These are phyloP conservation scores for Tubosaeta sp. DNA, from an alignment of 768 basidiomycete species.

Conservation along the genomic window DNA sequence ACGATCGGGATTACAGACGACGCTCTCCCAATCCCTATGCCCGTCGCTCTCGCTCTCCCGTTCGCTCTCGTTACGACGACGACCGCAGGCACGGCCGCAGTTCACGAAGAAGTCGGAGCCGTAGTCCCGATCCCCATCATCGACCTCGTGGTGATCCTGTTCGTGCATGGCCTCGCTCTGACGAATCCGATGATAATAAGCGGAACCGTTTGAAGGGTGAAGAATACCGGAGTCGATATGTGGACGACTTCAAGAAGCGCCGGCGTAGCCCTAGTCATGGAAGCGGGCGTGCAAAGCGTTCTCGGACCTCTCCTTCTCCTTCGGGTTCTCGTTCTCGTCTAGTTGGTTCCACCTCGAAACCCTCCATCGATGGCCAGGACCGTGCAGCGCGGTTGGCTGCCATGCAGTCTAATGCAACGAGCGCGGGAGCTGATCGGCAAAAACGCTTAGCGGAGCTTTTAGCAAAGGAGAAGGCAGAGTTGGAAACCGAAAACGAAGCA, in stretches of 20 bases:
- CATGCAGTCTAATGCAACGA: slow-evolving; percentile 75
- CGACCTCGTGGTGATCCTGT: slow-evolving; percentile 21
- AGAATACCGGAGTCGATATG: slow-evolving; percentile 19
- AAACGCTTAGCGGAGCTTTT: slow-evolving; percentile 64
- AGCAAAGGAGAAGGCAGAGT: slow-evolving; percentile 73
- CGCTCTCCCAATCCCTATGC: slow-evolving; percentile 43
- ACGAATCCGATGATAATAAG: slow-evolving; percentile 46
- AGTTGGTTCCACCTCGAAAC: slow-evolving; percentile 9
- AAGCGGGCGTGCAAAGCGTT: slow-evolving; percentile 40
- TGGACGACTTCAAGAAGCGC: slow-evolving; percentile 37
- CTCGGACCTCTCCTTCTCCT: slow-evolving; percentile 42
- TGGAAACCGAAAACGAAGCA: slow-evolving; percentile 65
- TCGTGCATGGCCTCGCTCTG: slow-evolving; percentile 46
- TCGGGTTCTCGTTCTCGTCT: slow-evolving; percentile 18
- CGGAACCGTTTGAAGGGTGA: slow-evolving; percentile 27
- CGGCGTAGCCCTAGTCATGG: slow-evolving; percentile 34
- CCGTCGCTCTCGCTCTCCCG: slow-evolving; percentile 50
- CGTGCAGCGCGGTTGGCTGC: slow-evolving; percentile 86
- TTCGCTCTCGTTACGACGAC: slow-evolving; percentile 18
- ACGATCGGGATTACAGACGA: slow-evolving; percentile 25
- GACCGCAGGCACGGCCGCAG: slow-evolving; percentile 19
- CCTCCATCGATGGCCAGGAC: slow-evolving; percentile 38
- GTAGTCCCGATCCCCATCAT: slow-evolving; percentile 25
- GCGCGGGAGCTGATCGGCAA: slow-evolving; percentile 64
- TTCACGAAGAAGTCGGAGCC: slow-evolving; percentile 27